phyloP scores from a whole-genome alignment of 2,329 filamentous ascomycete genomes.

The Sporothrix pallida region DNA sequence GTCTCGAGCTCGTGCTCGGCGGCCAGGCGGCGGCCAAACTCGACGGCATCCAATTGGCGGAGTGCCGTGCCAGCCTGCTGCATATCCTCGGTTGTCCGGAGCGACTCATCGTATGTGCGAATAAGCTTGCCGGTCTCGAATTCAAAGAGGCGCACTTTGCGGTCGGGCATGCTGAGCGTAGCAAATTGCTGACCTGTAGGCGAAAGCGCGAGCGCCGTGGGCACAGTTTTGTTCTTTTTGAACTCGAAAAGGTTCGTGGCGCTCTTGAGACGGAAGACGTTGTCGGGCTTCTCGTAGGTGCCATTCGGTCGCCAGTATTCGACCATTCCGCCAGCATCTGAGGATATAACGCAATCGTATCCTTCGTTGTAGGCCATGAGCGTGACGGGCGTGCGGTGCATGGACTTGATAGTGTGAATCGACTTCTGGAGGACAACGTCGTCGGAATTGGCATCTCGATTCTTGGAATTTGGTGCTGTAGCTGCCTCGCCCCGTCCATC shows the following conservation, averaged over 20 bases:
- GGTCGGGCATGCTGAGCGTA: conserved; percentile 88
- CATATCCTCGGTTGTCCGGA: conserved; percentile 89
- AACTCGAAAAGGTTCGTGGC: conserved; percentile 95
- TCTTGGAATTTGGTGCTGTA: not conserved
- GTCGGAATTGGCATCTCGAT: not conserved
- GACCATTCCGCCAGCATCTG: conserved; percentile 88
- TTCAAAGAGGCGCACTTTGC: conserved; percentile 91
- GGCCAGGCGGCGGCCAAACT: conserved; percentile 87
- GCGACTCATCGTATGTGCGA: conserved; percentile 92
- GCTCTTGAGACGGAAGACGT: conserved; percentile 91
- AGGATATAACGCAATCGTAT: conserved; percentile 89
- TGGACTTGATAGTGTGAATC: conserved; percentile 74
- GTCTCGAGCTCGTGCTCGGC: conserved; percentile 82
- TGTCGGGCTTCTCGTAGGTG: conserved; percentile 87
- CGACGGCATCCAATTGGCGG: conserved; percentile 83
- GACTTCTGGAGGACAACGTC: conserved; percentile 52
- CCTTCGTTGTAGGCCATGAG: conserved; percentile 88
- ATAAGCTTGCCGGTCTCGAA: conserved; percentile 87
- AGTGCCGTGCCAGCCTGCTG: conserved; percentile 88
- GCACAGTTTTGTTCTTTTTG: conserved; percentile 89
- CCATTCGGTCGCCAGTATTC: conserved; percentile 91
- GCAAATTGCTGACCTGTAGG: conserved; percentile 86
- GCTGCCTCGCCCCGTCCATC: conserved; percentile 83
- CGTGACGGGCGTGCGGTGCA: conserved; percentile 83
- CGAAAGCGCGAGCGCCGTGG: conserved; percentile 81